These are phyloP conservation scores for Neurospora sp. DNA, from an alignment of 495 filamentous ascomycete species.

Conservation along the genomic window DNA sequence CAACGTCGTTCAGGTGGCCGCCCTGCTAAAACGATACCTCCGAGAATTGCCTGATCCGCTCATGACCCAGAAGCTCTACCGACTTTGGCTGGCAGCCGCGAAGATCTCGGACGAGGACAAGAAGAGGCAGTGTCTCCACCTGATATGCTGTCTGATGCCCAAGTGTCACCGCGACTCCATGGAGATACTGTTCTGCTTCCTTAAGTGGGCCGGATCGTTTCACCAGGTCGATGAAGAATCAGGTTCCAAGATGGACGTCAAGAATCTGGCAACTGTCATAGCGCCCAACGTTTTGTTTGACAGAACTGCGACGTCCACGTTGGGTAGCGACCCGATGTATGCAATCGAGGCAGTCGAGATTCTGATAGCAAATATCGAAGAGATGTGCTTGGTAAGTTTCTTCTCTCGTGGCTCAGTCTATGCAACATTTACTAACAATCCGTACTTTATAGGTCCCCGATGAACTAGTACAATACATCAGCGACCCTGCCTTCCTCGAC, in stretches of 20 bases:
- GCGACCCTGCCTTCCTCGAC: conserved; percentile 70
- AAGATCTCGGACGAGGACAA: conserved; percentile 81
- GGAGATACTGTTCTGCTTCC: conserved; percentile 88
- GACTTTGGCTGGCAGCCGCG: conserved; percentile 79
- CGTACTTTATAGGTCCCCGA: conserved; percentile 63
- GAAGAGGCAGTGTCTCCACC: conserved; percentile 73
- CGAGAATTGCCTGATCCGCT: conserved; percentile 91
- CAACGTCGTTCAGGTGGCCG: conserved; percentile 85
- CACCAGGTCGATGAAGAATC: conserved; percentile 86
- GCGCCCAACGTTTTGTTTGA: conserved; percentile 89
- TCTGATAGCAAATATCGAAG: conserved; percentile 84
- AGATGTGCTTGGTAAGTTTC: conserved; percentile 84
- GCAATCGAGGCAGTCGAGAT: conserved; percentile 86
- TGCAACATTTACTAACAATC: conserved; percentile 11
- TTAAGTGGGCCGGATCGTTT: conserved; percentile 98
- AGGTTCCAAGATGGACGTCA: conserved; percentile 98
- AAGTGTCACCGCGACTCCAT: conserved; percentile 89
- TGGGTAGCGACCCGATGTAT: conserved; percentile 76
- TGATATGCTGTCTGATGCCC: conserved; percentile 87
- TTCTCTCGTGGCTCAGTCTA: not conserved
- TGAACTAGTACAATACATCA: conserved; percentile 76
- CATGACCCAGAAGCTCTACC: conserved; percentile 89
- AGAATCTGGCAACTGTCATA: conserved; percentile 97
- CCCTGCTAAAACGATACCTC: conserved; percentile 90
- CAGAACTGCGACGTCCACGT: conserved; percentile 47